Percentiles rank a stretch among this genome's conserved stretches.
phyloP scores from a whole-genome alignment of 495 filamentous ascomycete genomes.

The Viridothelium virens region DNA sequence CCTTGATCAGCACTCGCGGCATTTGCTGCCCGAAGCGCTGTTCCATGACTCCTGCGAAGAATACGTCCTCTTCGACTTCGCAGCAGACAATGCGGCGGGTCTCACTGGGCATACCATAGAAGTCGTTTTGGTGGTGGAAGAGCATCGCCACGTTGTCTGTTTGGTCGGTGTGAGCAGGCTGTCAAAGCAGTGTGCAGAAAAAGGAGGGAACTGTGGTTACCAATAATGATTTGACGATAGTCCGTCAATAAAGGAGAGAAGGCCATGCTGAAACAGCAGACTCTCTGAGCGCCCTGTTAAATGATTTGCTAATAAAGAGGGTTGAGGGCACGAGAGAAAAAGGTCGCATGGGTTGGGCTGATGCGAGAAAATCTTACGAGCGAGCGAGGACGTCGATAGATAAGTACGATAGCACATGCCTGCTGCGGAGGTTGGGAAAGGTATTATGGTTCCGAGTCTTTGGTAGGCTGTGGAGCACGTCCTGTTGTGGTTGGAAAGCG shows the following conservation, averaged over 20 bases:
- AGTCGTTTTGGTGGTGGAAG: not conserved
- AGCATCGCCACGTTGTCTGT: not conserved
- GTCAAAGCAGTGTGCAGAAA: not conserved
- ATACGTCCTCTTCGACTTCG: not conserved
- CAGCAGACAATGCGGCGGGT: not conserved
- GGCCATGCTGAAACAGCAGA: not conserved
- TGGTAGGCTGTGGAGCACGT: not conserved
- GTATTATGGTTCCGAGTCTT: not conserved
- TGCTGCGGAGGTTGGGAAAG: not conserved
- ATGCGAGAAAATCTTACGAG: not conserved
- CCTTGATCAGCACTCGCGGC: not conserved
- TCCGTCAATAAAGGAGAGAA: not conserved
- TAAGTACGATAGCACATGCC: not conserved
- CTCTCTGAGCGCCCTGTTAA: not conserved
- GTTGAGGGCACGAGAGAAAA: not conserved
- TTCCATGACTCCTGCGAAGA: not conserved
- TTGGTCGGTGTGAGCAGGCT: not conserved
- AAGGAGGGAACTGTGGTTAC: not conserved
- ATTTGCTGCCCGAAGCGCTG: not conserved
- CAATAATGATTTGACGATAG: constrained; percentile 5
- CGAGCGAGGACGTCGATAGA: not conserved
- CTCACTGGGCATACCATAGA: not conserved
- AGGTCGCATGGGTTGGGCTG: not conserved
- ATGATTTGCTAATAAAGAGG: not conserved
- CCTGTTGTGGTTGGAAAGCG: not conserved